Conservation (phyloP, 140 eudicot genomes). For the Anethum foeniculum region DNA sequence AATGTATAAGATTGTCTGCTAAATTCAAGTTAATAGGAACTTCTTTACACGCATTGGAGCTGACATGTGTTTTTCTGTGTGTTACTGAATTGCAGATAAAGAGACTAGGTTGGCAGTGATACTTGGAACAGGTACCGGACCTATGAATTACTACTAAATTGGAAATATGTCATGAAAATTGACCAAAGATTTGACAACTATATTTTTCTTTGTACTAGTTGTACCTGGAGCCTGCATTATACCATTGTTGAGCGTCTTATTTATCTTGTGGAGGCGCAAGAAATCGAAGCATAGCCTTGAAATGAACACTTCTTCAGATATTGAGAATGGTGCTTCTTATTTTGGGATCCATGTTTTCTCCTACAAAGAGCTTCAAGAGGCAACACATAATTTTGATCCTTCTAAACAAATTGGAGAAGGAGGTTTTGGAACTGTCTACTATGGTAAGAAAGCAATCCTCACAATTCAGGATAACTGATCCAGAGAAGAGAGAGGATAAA, state of each 20-base stretch:
- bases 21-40: background rate
- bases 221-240: conserved; percentile 26
- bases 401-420: conserved; percentile 56
- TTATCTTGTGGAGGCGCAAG: conserved; percentile 18
- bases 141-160: background rate
- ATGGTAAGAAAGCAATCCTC: conserved; percentile 32
- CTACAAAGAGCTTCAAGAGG: conserved; percentile 47
- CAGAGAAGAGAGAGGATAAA: too few relatives aligned
- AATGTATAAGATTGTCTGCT: too few relatives aligned
- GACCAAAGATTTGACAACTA: background rate
- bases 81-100: background rate
- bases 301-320: conserved; percentile 21
- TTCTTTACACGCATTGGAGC: background rate
- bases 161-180: background rate
- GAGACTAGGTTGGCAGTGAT: background rate
- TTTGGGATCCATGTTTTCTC: conserved; percentile 50
- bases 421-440: conserved; percentile 62
- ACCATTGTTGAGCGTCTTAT: background rate
- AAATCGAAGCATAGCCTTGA: conserved; percentile 24
- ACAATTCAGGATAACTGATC: background rate
- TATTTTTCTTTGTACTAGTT: conserved; percentile 14
- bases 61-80: background rate
- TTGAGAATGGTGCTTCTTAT: conserved; percentile 37
- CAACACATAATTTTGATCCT: conserved; percentile 49
- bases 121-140: conserved; percentile 17